Base-by-base conservation (phyloP, 306 rosid genomes). In the Canavalia gladiata region DNA sequence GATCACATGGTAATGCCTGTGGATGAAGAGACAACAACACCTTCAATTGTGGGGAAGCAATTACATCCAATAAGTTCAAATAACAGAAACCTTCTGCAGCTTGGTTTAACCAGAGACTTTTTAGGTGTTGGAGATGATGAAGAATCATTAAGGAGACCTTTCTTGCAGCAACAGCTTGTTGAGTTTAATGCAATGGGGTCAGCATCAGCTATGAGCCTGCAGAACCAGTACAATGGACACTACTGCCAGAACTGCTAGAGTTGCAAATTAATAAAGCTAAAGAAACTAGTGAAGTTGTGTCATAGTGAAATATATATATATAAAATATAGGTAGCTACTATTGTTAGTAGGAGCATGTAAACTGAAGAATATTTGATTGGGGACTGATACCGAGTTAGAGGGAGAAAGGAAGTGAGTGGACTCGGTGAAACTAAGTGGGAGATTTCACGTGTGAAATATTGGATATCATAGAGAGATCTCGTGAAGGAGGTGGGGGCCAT, bases 91-190 rank as follows among this genome's bases (percentile, higher is more conserved):
- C 2, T 37, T 37, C 84, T 84, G 69, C 84, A 86, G 69, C 81
- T 86, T 30, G 84, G 92, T 76, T 74, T 92, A 34, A 94, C 98
- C 0, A 90, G 97, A 78, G 99, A 92, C 45, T 95, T 95, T 45
- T 90, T 95, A 5, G 97, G 99, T 0, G 97, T 92, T 12, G 95
- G 97, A 68, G 85, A 87, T 8, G 51, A 78, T 8, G 29, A 18
- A 7, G 87, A 85, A 1, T 52, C 80, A 13, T 42, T 71, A n/a
- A 85, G 43, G 33, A 79, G 37, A 68, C 78, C 89, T 4, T 90
- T 94, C 77, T 84, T 89, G 50, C 90, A 90, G 65, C 89, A 87
- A 63, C 86, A 89, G 74, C 81, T 89, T 4, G 87, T 85, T n/a
- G 88, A 81, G 25, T 89, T 90, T 72, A 86, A 86, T 83, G 84